phyloP scores from a whole-genome alignment of 176 grass and related monocot genomes.

The Oryza australiensis region DNA sequence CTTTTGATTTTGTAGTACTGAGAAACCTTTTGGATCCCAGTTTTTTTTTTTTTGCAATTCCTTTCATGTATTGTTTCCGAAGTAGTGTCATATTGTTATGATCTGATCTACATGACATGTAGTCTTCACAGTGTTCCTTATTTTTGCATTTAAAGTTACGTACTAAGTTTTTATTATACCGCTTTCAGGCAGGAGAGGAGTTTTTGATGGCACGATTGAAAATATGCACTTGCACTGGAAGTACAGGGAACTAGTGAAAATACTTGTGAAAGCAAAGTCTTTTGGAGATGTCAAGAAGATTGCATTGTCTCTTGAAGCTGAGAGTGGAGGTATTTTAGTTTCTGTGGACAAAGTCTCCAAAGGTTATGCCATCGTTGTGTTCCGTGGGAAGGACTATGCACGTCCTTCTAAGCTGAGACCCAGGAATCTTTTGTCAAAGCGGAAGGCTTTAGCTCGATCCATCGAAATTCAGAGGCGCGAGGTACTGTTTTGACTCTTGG shows the following conservation, averaged over 20 bases:
- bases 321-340: conserved; percentile 83
- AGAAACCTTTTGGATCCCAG: neutral
- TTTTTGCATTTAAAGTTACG: neutral
- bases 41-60: neutral
- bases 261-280: conserved; percentile 73
- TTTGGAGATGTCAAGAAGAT: conserved; percentile 68
- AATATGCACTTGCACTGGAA: conserved; percentile 99
- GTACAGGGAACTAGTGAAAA: conserved; percentile 89
- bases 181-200: conserved; percentile 81
- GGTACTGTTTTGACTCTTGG: conserved; percentile 45
- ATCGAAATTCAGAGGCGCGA: conserved; percentile 86
- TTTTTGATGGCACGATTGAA: conserved; percentile 93
- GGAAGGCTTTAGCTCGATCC: conserved; percentile 85
- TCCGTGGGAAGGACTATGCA: conserved; percentile 68
- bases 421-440: conserved; percentile 76
- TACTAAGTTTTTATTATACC: conserved; percentile 1
- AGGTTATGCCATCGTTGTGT: conserved; percentile 85
- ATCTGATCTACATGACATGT: neutral
- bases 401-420: conserved; percentile 70
- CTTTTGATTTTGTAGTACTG: conserved; percentile 12
- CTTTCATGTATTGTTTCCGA: neutral
- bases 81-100: conserved; percentile 15
- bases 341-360: conserved; percentile 95
- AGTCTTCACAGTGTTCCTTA: neutral
- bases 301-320: conserved; percentile 84